Base-by-base conservation (phyloP, 768 basidiomycete species). In the Boletus subparvulus region DNA sequence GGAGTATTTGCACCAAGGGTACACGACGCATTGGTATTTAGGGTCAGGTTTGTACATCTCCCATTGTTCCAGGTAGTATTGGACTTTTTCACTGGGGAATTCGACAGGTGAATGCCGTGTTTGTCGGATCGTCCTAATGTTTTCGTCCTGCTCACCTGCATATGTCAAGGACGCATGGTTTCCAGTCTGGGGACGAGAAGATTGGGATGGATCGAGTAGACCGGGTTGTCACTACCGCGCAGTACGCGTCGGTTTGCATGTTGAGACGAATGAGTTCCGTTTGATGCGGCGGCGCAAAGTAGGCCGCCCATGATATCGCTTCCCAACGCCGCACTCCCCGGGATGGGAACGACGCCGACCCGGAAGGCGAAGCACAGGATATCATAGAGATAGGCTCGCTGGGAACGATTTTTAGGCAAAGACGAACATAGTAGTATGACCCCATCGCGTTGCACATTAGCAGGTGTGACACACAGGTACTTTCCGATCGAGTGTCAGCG, bases 1-100 rank as follows among this genome's bases (percentile, higher is more conserved):
- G 21, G 73, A 54, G 35, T 63, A 65, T 46, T 74, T 69, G 10
- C 80, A 78, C 50, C 73, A 71, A 35, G 68, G 67, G 33, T 73
- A 78, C 10, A 90, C 83, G 55, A 74, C 70, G 65, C 90, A 92
- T 26, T 82, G 80, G 61, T 91, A 92, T n/a, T 71, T 69, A 4
- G 86, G 83, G 65, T 92, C 90, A 10, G 92, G 78, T 66, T 91
- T 92, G 73, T 91, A 86, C 28, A 92, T 84, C 58, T 92, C 90
- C 90, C 90, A 92, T 69, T 91, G 89, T 36, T 92, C 88, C 67
- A 87, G 87, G 19, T 82, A 80, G 65, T 80, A 81, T 55, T 80
- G 68, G 50, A 81, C 70, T 1, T 69, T 66, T 70, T 81, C 73
- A 11, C 86, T 86, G 58, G 26, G 39, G 57, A 53, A 56, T 57